Evolutionary conservation across 2,329 filamentous ascomycete genomes (phyloP), one percentile per base, ranked within the genome.

Genomic region (Myriosclerotinia duriaeana): DNA sequence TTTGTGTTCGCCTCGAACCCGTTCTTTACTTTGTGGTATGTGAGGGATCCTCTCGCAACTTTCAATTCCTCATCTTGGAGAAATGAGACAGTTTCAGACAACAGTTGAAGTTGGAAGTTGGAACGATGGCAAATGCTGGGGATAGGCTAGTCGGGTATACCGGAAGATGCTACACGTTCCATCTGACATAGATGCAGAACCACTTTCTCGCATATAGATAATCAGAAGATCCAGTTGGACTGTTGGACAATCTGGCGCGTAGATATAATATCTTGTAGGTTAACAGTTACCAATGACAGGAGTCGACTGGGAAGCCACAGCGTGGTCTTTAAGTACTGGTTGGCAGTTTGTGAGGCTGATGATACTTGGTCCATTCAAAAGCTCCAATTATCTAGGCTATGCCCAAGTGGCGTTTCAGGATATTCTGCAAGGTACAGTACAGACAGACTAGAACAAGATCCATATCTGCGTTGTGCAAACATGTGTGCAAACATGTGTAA

Each of bases 301-400:
- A 11, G 36, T 22, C 3, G 56, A 60, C n/a, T 12, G 8, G 56
- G 42, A 48, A 60, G 42, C 56, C 56, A 60, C 56, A 60, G 56
- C 56, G 56, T 60, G 42, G 42, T 60, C 26, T 48, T 48, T 20
- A 48, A 59, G 56, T n/a, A 59, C 56, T 48, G 56, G 56, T 38
- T 9, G 56, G 22, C 14, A 30, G 36, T 6, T 8, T 48, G 56
- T 22, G 56, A 60, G 56, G 30, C 42, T 60, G 56, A 36, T 48
- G 56, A 60, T 60, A 60, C 56, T 48, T 60, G 56, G 56, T 36
- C 56, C 56, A 60, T 48, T 60, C 12, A 60, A 48, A 48, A 48
- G 56, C 7, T 22, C 42, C 42, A 48, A 48, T 60, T 48, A 22
- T n/a, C 30, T 48, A 48, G 56, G 56, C 56, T 34, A 60, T 60